These are phyloP conservation scores for Glebionis coronaria DNA, from an alignment of 129 eudicot genomes.

Conservation along the genomic window DNA sequence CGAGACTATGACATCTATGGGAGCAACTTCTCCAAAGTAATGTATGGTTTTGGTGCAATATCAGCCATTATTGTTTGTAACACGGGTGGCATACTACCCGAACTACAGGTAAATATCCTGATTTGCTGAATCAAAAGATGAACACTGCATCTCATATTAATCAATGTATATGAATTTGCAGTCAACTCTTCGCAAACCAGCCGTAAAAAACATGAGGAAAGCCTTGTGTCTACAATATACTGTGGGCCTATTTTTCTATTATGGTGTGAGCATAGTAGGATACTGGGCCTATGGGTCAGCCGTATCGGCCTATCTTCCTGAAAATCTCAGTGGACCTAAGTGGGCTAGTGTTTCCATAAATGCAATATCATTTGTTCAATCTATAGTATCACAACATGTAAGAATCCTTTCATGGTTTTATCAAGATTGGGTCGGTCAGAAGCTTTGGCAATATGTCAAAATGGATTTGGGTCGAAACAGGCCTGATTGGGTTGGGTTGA, in stretches of 20 bases:
- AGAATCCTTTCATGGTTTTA: constrained; percentile 12
- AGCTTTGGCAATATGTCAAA: neutral
- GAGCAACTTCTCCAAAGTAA: constrained; percentile 38
- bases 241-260: constrained; percentile 40
- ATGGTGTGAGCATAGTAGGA: constrained; percentile 54
- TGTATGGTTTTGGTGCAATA: constrained; percentile 51
- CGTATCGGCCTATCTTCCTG: constrained; percentile 47
- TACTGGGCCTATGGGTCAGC: constrained; percentile 56
- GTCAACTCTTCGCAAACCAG: constrained; percentile 54
- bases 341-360: constrained; percentile 51
- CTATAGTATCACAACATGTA: constrained; percentile 58
- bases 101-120: constrained; percentile 39
- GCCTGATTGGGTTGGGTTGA: neutral
- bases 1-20: constrained; percentile 42
- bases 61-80: constrained; percentile 59
- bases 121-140: neutral
- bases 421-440: neutral
- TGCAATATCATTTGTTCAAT: constrained; percentile 39
- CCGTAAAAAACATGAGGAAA: constrained; percentile 50
- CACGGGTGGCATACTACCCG: constrained; percentile 51
- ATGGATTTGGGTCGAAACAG: neutral
- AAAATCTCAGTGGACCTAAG: constrained; percentile 46
- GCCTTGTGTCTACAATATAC: constrained; percentile 49
- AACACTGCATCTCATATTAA: neutral
- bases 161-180: constrained; percentile 6